A percentile compares a stretch with the other conserved stretches of the same genome.
These are phyloP conservation scores for Inosperma sp. DNA, from an alignment of 768 basidiomycete genomes.

Conservation along the genomic window DNA sequence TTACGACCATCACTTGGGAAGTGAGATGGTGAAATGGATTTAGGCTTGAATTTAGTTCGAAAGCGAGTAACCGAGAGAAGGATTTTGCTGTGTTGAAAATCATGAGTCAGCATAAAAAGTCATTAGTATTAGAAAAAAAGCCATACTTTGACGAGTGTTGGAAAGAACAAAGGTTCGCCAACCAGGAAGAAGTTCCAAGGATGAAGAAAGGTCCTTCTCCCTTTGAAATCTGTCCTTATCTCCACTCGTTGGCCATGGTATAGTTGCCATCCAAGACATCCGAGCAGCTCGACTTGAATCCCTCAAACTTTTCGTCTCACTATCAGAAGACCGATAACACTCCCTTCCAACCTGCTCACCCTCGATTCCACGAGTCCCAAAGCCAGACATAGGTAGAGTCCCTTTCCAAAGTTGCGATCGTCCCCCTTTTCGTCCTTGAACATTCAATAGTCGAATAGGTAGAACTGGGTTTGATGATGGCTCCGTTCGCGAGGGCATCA, in stretches of 20 bases:
- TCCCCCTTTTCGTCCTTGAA: slow-evolving; percentile 61
- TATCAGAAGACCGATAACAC: slow-evolving; percentile 35
- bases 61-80: slow-evolving; percentile 56
- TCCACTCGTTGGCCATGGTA: slow-evolving; percentile 48
- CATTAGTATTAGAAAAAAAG: slow-evolving; percentile 2
- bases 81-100: slow-evolving; percentile 48
- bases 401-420: slow-evolving; percentile 62
- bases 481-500: slow-evolving; percentile 71
- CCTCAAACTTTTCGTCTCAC: slow-evolving; percentile 34
- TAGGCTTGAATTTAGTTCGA: slow-evolving; percentile 46
- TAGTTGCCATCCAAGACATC: slow-evolving; percentile 62
- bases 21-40: slow-evolving; percentile 37
- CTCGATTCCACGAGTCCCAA: slow-evolving; percentile 68
- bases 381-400: slow-evolving; percentile 66
- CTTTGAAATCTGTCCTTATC: slow-evolving; percentile 20
- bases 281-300: slow-evolving; percentile 37
- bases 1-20: slow-evolving; percentile 70
- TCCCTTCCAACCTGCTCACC: slow-evolving; percentile 23
- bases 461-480: slow-evolving; percentile 37
- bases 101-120: too few relatives aligned
- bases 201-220: slow-evolving; percentile 27
- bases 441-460: slow-evolving; percentile 59
- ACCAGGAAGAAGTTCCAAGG: slow-evolving; percentile 9
- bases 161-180: slow-evolving; percentile 49
- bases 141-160: slow-evolving; percentile 68